Evolutionary conservation across 306 rosid species (phyloP), one percentile per base, ranked within the genome.

Genomic region (Pueraria montana): DNA sequence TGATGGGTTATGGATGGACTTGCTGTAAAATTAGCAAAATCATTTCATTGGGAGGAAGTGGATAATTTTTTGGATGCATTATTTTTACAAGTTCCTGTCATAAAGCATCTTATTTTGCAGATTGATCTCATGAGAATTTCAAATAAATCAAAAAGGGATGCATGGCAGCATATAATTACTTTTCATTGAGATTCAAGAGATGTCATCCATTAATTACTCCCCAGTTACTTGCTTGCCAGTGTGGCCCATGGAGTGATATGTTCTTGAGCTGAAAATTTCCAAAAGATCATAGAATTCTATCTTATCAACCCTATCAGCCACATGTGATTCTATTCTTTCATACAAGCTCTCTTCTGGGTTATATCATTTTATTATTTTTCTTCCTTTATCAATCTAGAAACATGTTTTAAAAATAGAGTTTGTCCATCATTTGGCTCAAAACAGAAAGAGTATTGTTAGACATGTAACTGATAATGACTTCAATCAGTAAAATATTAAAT

Each of bases 251-350:
- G 65, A 59, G 17, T 36, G 40, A 5, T 36, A 6, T 4, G 7
- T 30, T 65, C 6, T 8, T 65, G 48, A 18, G 10, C 32, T 20
- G 10, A 8, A 20, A 67, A 38, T 2, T 67, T 67, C 52, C 27
- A 38, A 67, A 20, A 67, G 63, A 50, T 73, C 27, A 73, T 73
- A 27, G 9, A 73, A 52, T 42, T 68, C 45, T 73, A 30, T 30
- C 27, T 16, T 24, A 24, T 26, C 40, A n/a, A n/a, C n/a, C n/a
- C n/a, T n/a, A n/a, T n/a, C n/a, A n/a, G n/a, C n/a, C n/a, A n/a
- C n/a, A 24, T 16, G 20, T 24, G 17, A 42, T 76, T 42, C 71
- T 76, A 17, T 43, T 76, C 18, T 61, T 46, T 26, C 71, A 42
- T n/a, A 7, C 27, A n/a, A n/a, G 42, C 38, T 11, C 40, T 43